These are phyloP conservation scores for Neofusicoccum kwambonambiense DNA, from an alignment of 2,329 filamentous ascomycete species.

Conservation along the genomic window DNA sequence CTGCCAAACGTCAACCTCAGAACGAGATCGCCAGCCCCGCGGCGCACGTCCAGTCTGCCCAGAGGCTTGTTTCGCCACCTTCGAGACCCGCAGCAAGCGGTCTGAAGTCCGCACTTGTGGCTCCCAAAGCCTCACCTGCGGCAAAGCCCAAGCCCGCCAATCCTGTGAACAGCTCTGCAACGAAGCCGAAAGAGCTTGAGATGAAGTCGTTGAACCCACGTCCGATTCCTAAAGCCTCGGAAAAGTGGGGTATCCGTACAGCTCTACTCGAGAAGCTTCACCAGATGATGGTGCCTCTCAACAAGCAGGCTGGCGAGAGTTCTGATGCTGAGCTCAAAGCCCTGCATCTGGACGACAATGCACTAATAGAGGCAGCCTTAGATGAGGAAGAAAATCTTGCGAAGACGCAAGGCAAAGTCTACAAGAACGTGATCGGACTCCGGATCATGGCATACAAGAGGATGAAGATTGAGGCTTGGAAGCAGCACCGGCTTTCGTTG, in stretches of 20 bases:
- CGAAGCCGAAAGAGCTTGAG: slow-evolving; percentile 33
- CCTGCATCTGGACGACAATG: slow-evolving; percentile 62
- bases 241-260: slow-evolving; percentile 32
- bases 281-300: slow-evolving; percentile 64
- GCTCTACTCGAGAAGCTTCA: slow-evolving; percentile 60
- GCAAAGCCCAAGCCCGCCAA: background rate
- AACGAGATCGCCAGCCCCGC: background rate
- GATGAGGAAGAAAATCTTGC: slow-evolving; percentile 79
- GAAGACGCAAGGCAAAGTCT: slow-evolving; percentile 65
- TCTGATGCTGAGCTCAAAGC: slow-evolving; percentile 51
- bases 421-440: slow-evolving; percentile 81
- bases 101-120: too few species aligned
- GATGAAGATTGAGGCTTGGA: slow-evolving; percentile 73
- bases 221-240: slow-evolving; percentile 55
- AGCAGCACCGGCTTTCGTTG: slow-evolving; percentile 50
- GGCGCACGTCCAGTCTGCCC: slow-evolving; percentile 25
- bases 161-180: slow-evolving; percentile 19
- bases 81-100: background rate
- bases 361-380: slow-evolving; percentile 66
- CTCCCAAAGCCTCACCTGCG: slow-evolving; percentile 18
- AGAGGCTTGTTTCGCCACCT: slow-evolving; percentile 22
- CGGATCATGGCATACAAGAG: slow-evolving; percentile 73
- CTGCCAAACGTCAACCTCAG: background rate
- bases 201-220: slow-evolving; percentile 62
- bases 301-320: slow-evolving; percentile 59